Conservation (phyloP, 257 asterid species). For the Solanum lycopersicoides region DNA sequence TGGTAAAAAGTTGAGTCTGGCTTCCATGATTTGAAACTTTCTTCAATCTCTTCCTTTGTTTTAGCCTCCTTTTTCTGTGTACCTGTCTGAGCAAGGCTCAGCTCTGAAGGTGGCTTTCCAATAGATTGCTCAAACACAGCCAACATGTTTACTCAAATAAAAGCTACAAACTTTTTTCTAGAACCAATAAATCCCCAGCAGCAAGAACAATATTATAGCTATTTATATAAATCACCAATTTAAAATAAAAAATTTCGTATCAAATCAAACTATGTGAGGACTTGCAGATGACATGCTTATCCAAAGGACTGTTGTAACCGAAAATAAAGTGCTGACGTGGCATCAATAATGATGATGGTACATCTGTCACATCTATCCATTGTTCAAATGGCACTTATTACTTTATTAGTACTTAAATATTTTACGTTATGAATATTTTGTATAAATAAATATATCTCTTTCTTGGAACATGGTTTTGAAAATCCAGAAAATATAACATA, state of each 20-base stretch:
- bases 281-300: constrained; percentile 1
- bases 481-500: neutral
- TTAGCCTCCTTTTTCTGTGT: constrained; percentile 12
- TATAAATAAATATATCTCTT: neutral
- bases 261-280: neutral
- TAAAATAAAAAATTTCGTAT: neutral
- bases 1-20: constrained; percentile 43
- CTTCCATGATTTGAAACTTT: constrained; percentile 33
- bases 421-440: neutral
- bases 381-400: neutral
- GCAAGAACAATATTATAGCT: neutral
- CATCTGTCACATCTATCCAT: constrained; percentile 15
- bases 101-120: constrained; percentile 39
- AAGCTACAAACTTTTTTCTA: neutral
- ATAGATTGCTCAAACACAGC: constrained; percentile 41
- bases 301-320: neutral
- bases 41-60: constrained; percentile 34
- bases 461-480: neutral
- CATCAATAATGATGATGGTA: neutral
- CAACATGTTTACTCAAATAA: constrained; percentile 23
- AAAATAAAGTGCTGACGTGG: constrained; percentile 6
- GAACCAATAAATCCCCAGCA: neutral
- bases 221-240: neutral
- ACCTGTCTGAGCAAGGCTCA: constrained; percentile 15
- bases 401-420: neutral